Base-by-base conservation (phyloP, 2,329 filamentous ascomycete species). In the Penicillium sp. region DNA sequence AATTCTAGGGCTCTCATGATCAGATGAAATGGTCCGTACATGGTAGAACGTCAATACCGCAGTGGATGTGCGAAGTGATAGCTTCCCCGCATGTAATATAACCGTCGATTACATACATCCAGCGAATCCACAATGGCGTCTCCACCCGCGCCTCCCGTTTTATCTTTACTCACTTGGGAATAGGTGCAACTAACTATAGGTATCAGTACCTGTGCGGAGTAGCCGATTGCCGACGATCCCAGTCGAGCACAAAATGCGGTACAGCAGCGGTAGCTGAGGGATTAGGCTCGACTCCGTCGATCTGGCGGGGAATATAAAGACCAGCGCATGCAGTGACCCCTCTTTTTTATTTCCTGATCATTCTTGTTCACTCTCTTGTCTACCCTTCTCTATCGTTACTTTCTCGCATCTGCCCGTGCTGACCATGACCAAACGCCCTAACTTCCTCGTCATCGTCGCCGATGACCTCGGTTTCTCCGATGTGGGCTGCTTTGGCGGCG, bases 381-480 rank as follows among this genome's bases (percentile, higher is more conserved):
- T 13, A 31, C 18, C 31, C n/a, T 33, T 38, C 5, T 25, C 4
- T 13, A 8, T 50, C 15, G 4, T 18, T 25, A 8, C 8, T 23
- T 47, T 15, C 15, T 33, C 3, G 15, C 15, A 18, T 18, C 15
- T 18, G 15, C 15, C 15, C 15, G 15, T 18, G 15, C 20, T 33
- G 20, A 53, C 6, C 41, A 67, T 67, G 63, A 46, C 63, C 8
- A 76, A 75, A 64, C 75, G 77, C 35, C 81, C 81, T 18, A 83
- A 83, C 62, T 83, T 83, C 66, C 76, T 83, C 46, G 72, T 83
- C 56, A 74, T 81, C 50, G 74, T 81, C 37, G 79, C 79, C 27
- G 79, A 82, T 62, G 80, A 82, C 61, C 71, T 82, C 15, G 80
- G 80, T n/a, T 82, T 81, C 70, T 78, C 77, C 40, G 81, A 84